Base-by-base conservation (phyloP, 306 rosid genomes). In the Inga leiocalycina region DNA sequence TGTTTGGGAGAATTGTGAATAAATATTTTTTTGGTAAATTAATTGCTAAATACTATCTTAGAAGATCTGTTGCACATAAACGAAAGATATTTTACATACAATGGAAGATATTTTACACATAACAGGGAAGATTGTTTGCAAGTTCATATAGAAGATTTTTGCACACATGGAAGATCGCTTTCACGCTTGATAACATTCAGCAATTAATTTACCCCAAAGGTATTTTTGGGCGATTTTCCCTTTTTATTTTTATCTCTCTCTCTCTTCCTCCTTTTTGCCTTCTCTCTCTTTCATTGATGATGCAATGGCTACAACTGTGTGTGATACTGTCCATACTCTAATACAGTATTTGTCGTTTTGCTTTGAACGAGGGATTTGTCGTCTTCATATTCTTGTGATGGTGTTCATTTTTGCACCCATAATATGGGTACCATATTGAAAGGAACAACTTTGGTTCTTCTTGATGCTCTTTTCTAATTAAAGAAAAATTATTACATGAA, bases 211-310 rank as follows among this genome's bases (percentile, higher is more conserved):
- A 27, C 30, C 30, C 0, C 1, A 27, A 27, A 27, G 30, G 30
- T 27, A 27, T 27, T 27, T 27, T 27, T 27, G 1, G 30, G 30
- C 30, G 30, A 27, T 27, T 27, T 27, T 27, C 30, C 81, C 80
- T 66, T 74, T 48, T 72, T 83, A 82, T 86, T 48, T 64, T 71
- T 79, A 61, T 3, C 66, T 22, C 30, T 27, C 30, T 27, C 68
- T 30, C 68, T 30, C 17, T 27, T 0, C 17, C 3, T 5, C 8
- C 17, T 10, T 61, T 61, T 61, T 61, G 37, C 30, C 4, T 43
- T 71, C 20, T 41, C 8, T 70, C 64, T 16, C 13, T 32, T n/a
- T 24, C 43, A 39, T 6, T 3, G 39, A 62, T 43, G 80, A 43
- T 62, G 54, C 39, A 43, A 13, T 71, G 75, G 75, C 57, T 13